Conservation (phyloP, 495 filamentous ascomycete genomes). For the Aspergillus leporis region DNA sequence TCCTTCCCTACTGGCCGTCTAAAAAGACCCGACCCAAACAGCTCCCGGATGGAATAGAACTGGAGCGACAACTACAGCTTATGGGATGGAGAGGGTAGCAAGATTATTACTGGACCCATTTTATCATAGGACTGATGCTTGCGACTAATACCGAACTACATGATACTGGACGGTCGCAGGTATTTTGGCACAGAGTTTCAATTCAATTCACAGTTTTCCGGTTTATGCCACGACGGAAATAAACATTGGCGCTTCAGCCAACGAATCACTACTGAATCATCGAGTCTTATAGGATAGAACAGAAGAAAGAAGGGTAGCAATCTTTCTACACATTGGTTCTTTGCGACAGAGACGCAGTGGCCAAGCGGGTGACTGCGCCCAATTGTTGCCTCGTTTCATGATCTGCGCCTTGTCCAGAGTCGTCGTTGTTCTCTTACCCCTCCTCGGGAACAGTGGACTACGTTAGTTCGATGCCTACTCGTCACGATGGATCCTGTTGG, state of each 20-base stretch:
- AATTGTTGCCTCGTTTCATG: slow-evolving; percentile 32
- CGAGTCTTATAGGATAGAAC: neutral
- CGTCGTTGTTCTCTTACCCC: slow-evolving; percentile 22
- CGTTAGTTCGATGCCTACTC: slow-evolving; percentile 17
- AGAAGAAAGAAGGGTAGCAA: neutral
- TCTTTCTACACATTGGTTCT: neutral
- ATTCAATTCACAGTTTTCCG: neutral
- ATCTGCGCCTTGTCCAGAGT: slow-evolving; percentile 25
- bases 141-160: neutral
- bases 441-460: slow-evolving; percentile 22
- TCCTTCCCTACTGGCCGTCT: slow-evolving; percentile 11
- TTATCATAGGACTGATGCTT: neutral
- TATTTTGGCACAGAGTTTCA: neutral
- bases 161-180: neutral
- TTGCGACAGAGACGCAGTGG: slow-evolving; percentile 11
- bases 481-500: slow-evolving; percentile 15
- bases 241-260: slow-evolving; percentile 3
- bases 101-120: neutral
- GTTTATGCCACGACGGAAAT: neutral
- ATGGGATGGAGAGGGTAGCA: neutral
- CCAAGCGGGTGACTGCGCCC: slow-evolving; percentile 22
- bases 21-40: slow-evolving; percentile 1
- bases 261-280: neutral
- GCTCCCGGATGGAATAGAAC: neutral
- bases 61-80: neutral